Evolutionary conservation across 371 early-diverging fungal genomes (phyloP), one percentile per base, ranked within the genome.

Genomic region (Mortierella sp.): DNA sequence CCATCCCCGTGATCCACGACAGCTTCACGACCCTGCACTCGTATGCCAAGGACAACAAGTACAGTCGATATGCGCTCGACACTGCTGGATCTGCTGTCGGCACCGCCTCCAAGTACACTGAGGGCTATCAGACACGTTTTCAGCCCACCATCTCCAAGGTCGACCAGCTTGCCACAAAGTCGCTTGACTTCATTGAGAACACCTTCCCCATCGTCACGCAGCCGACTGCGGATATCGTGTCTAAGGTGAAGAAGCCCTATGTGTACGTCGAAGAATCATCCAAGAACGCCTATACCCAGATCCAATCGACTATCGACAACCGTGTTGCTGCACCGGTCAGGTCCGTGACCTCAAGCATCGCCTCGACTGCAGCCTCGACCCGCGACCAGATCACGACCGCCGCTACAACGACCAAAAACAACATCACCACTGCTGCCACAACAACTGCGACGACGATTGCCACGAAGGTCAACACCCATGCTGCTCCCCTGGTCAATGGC

Each of bases 1-100:
- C 87, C 53, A 70, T 91, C 31, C 91, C 91, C 14, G 26, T 91
- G 54, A 79, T 91, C 44, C 84, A 83, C 54, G 87, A 89, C 56
- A 64, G 85, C 4, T 79, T 87, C 37, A 50, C 73, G 8, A 82
- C 83, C 60, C 71, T 85, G 30, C 81, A 83, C 58, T 72, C 80
- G 15, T 83, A 85, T 51, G 88, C 87, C 47, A 84, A 81, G 42
- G 80, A 84, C 56, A 85, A 82, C 73, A 81, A 72, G 24, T 72
- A 85, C 64, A 83, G 87, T 12, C 81, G 83, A 2, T 82, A 79
- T 50, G 90, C 86, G 27, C 75, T 82, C 32, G 67, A 71, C 30
- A 69, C 76, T 28, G 83, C 84, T 6, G 84, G 80, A 24, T 70
- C 80, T 15, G 79, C 86, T 5, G 54, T 82, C 53, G 66, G 52